Base-by-base conservation (phyloP, 2,329 filamentous ascomycete species). In the Dothidotthia symphoricarpi region DNA sequence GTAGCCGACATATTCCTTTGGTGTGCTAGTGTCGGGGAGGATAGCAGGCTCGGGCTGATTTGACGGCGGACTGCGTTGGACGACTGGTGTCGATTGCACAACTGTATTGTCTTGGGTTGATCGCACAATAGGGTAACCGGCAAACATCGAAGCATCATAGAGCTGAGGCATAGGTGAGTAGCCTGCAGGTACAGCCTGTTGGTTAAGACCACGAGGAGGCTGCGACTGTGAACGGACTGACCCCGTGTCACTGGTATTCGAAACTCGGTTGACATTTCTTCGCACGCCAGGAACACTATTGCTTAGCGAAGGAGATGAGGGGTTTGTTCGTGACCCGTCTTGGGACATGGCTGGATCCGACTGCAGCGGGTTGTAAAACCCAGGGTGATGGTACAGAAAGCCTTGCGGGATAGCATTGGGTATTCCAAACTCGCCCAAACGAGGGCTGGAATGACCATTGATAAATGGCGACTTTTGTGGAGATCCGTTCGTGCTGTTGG, bases 1-100 rank as follows among this genome's bases (percentile, higher is more conserved):
- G 49, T 76, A 76, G 3, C 73, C 73, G 10, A 74, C 62, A 47
- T 75, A 75, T 42, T 76, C 73, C 49, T 75, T 75, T 1, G 72
- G 70, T 32, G 69, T 65, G 9, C 64, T 63, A 36, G 59, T 62
- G 11, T 66, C 55, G 4, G 53, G 43, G 11, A 49, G 43, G 14
- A 36, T 39, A 2, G 40, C 43, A 7, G 53, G 43, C 26, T 65
- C 57, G 4, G 47, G 44, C 34, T 48, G 52, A 6, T 39, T 43
- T 6, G 47, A 37, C 11, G 38, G 31, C 26, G 57, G 55, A 27
- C 56, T 61, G 17, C 45, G 49, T 31, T 55, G 53, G 2, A 45
- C 33, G 6, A 61, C 58, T 9, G 50, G 39, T 4, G 45, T 43
- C 24, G 49, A 33, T 16, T 57, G 53, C 4, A 48, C 37, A 9